Conservation (phyloP, 108 stramenopile genomes). For the Aurantiochytrium sp. region DNA sequence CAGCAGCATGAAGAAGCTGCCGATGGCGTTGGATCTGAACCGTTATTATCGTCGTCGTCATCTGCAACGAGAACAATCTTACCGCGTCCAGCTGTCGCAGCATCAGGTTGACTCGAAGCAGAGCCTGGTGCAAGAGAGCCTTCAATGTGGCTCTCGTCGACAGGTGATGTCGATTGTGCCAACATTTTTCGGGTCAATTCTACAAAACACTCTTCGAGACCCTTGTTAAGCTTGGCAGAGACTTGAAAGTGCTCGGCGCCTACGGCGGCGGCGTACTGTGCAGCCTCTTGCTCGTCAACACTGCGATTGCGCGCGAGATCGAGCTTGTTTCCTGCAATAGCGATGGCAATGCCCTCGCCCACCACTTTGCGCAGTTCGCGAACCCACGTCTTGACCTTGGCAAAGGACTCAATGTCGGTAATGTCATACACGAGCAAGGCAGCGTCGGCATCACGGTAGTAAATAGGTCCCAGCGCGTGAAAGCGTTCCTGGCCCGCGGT, state of each 20-base stretch:
- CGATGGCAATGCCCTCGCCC: slow-evolving; percentile 25
- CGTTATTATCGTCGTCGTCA: too few relatives aligned
- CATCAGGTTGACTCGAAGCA: too few relatives aligned
- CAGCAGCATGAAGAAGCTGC: too few relatives aligned
- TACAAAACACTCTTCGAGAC: slow-evolving; percentile 32
- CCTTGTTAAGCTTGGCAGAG: slow-evolving; percentile 32
- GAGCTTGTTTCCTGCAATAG: slow-evolving; percentile 44
- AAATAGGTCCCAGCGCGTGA: slow-evolving; percentile 32
- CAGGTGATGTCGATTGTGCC: neutral
- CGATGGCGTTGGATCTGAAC: too few relatives aligned
- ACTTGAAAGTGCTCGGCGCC: slow-evolving; percentile 30
- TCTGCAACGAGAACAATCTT: too few relatives aligned
- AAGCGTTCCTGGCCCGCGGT: slow-evolving; percentile 49
- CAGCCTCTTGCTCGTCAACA: slow-evolving; percentile 25
- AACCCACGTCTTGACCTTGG: slow-evolving; percentile 37
- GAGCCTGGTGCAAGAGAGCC: too few relatives aligned
- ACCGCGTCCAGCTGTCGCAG: too few relatives aligned
- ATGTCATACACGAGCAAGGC: slow-evolving; percentile 49
- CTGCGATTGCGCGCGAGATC: slow-evolving; percentile 30
- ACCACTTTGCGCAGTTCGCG: slow-evolving; percentile 38
- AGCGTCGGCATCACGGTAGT: slow-evolving; percentile 37
- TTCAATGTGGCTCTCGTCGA: too few relatives aligned
- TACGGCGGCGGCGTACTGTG: slow-evolving; percentile 24
- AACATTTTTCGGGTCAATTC: slow-evolving; percentile 19
- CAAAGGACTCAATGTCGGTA: slow-evolving; percentile 36